phyloP scores from a whole-genome alignment of 2,329 filamentous ascomycete genomes.

The Ophiosphaerella korrae region DNA sequence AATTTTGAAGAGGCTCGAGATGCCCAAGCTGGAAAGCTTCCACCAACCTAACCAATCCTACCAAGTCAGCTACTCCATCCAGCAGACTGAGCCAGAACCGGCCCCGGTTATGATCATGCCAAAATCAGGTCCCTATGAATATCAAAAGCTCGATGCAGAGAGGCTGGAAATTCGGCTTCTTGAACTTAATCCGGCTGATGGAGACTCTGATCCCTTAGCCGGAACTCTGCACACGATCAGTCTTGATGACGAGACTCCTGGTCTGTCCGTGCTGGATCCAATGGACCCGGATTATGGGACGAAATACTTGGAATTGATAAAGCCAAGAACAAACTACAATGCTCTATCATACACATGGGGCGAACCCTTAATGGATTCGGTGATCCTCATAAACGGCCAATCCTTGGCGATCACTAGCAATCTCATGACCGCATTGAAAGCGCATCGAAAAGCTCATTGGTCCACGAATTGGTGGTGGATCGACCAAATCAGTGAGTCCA shows the following conservation, averaged over 20 bases:
- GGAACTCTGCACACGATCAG: background rate
- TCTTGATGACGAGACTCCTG: conserved; percentile 1
- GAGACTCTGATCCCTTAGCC: background rate
- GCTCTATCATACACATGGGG: conserved; percentile 17
- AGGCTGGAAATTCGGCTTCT: background rate
- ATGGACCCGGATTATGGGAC: too few species aligned
- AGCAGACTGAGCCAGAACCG: too few species aligned
- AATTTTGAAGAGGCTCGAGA: too few species aligned
- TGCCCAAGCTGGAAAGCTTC: too few species aligned
- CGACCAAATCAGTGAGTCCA: conserved; percentile 5
- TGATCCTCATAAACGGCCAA: conserved; percentile 1
- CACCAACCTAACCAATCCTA: too few species aligned
- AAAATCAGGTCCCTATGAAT: too few species aligned
- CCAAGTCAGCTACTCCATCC: too few species aligned
- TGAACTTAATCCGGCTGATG: background rate
- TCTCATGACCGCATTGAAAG: conserved; percentile 9
- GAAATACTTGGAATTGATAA: too few species aligned
- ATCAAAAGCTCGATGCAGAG: background rate
- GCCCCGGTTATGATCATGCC: too few species aligned
- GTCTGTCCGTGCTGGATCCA: too few species aligned
- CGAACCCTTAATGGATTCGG: conserved; percentile 3
- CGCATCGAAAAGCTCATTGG: background rate
- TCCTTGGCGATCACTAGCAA: conserved; percentile 11
- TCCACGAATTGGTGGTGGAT: conserved; percentile 1
- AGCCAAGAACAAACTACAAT: conserved; percentile 3